These are phyloP conservation scores for sorghum (Sorghum bicolor) DNA, from an alignment of 176 grass and related monocot species.

Conservation along the genomic window Sorghum_bicolor_NCBIv3 NC_012879.2:20061501-20062000, in stretches of 20 bases:
- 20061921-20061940: constrained; percentile 24
- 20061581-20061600: not conserved
- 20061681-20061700: not conserved
- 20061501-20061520: constrained; percentile 40
- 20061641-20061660: not conserved
- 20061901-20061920: constrained; percentile 41
- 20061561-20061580: constrained; percentile 21
- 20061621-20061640: not conserved
- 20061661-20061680: not conserved
- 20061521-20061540: constrained; percentile 33
- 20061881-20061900: constrained; percentile 28
- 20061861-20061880: constrained; percentile 35
- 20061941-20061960: constrained; percentile 41
- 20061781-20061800: constrained; percentile 44
- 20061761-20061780: constrained; percentile 13
- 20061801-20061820: not conserved
- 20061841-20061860: constrained; percentile 22
- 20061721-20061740: not conserved
- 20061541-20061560: constrained; percentile 27
- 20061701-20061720: not conserved
- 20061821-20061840: constrained; percentile 51
- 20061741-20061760: not conserved
- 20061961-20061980: constrained; percentile 4
- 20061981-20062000: constrained; percentile 1
- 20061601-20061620: not conserved